A percentile compares a stretch with the other conserved stretches of the same genome.
These are phyloP conservation scores for Porpolomopsis calyptriformis DNA, from an alignment of 768 basidiomycete genomes.

Conservation along the genomic window DNA sequence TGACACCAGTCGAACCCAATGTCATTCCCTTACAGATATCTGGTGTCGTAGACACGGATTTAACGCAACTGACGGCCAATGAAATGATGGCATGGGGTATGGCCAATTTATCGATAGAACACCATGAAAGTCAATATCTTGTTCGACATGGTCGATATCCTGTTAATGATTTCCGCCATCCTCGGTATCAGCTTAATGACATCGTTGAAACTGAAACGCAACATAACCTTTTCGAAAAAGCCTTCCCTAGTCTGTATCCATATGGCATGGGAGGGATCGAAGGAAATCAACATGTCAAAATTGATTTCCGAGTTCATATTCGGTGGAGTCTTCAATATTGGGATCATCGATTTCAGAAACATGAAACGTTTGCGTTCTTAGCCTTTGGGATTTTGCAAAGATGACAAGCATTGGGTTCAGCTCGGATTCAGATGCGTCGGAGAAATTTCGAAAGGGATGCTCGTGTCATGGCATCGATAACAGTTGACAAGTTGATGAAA, in stretches of 20 bases:
- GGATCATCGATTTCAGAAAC: not conserved
- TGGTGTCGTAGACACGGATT: constrained; percentile 17
- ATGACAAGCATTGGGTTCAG: not conserved
- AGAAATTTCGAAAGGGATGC: not conserved
- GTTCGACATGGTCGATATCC: constrained; percentile 6
- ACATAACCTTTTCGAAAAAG: constrained; percentile 6
- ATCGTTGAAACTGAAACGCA: not conserved
- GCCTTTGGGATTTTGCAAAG: not conserved
- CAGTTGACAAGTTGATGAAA: not conserved
- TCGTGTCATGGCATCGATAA: not conserved
- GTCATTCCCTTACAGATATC: constrained; percentile 18
- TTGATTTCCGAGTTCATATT: not conserved
- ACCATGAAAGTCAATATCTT: constrained; percentile 7
- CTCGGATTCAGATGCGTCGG: not conserved
- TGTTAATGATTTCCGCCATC: constrained; percentile 6
- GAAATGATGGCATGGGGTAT: constrained; percentile 12
- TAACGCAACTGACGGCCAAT: not conserved
- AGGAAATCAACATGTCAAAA: not conserved
- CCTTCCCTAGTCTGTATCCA: not conserved
- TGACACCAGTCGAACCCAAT: constrained; percentile 1
- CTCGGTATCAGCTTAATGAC: not conserved
- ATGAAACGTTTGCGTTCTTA: not conserved
- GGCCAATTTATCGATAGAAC: not conserved
- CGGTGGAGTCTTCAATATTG: not conserved
- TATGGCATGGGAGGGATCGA: not conserved